Base-by-base conservation (phyloP, 2,329 filamentous ascomycete genomes). In the Cordyceps fumosorosea region DNA sequence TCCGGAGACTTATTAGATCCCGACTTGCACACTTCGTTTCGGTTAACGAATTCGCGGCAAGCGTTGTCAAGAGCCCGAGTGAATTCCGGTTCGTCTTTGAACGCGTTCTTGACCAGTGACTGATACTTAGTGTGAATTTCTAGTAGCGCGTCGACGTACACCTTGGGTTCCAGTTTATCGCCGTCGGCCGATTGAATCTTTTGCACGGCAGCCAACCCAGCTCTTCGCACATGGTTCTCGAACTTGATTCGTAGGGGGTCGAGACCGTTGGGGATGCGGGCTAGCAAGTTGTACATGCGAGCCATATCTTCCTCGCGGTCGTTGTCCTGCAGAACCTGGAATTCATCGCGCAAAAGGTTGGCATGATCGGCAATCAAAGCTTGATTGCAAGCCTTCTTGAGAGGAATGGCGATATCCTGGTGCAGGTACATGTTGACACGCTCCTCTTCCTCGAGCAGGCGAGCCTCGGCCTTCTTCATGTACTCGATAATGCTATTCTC, bases 401-500 rank as follows among this genome's bases (percentile, higher is more conserved):
- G 80, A 18, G 87, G 88, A 8, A 87, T 78, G 67, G 90, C 89
- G 63, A 98, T 97, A 75, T 99, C 95, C 42, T 87, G 85, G 70
- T 98, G 91, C 52, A 99, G 82, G 71, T 96, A 99, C 71, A 98
- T 86, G 66, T 87, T 87, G 11, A 99, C 95, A 29, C 95, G 90
- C 72, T 93, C 91, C 77, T 96, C 95, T 75, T 99, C 95, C 75
- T 99, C 95, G 8, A 91, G 86, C 64, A 99, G 78, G 37, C 95
- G 88, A 48, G 86, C 78, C 77, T 98, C 93, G 0, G 95, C 96
- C 83, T 99, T 99, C 81, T 98, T 98, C 95, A 99, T 98, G 77
- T 98, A 99, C 72, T 99, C 95, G 40, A 99, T 93, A 4, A 99
- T 92, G 66, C 90, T 96, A 74, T 99, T 99, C 75, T 98, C 93